These are phyloP conservation scores for Trematosphaeria pertusa DNA, from an alignment of 2,329 filamentous ascomycete species.

Conservation along the genomic window DNA sequence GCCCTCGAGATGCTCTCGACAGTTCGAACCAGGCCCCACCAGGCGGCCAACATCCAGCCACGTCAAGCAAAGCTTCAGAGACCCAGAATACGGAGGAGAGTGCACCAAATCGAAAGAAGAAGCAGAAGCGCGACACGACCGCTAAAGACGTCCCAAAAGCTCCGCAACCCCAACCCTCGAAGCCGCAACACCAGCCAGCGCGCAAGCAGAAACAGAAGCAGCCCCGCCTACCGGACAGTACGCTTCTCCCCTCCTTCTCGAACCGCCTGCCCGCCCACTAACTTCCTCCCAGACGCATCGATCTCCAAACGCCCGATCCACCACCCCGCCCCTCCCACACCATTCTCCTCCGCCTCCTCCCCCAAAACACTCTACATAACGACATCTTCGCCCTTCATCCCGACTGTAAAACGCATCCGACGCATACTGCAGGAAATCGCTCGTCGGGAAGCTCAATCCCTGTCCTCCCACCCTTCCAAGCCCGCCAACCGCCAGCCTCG, in stretches of 20 bases:
- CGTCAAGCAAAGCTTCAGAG: slow-evolving; percentile 15
- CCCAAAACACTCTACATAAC: slow-evolving; percentile 72
- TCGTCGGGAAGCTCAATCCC: slow-evolving; percentile 56
- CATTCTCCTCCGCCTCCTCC: slow-evolving; percentile 56
- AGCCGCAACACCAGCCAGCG: slow-evolving; percentile 5
- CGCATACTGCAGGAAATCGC: slow-evolving; percentile 66
- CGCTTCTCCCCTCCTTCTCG: slow-evolving; percentile 2
- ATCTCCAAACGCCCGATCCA: slow-evolving; percentile 65
- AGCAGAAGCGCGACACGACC: slow-evolving; percentile 5
- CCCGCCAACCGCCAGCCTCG: not conserved
- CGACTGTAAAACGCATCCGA: slow-evolving; percentile 69
- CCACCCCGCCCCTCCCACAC: slow-evolving; percentile 62
- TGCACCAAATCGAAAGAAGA: slow-evolving; percentile 3
- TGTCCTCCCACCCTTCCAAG: slow-evolving; percentile 8
- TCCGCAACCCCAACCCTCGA: not conserved
- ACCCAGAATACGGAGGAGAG: slow-evolving; percentile 1
- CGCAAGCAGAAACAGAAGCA: slow-evolving; percentile 19
- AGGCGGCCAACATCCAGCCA: slow-evolving; percentile 18
- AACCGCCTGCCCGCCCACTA: slow-evolving; percentile 4
- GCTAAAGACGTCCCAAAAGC: not conserved
- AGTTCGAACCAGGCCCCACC: slow-evolving; percentile 21
- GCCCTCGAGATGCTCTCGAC: slow-evolving; percentile 4
- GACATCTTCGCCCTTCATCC: slow-evolving; percentile 70
- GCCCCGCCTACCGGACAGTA: slow-evolving; percentile 32
- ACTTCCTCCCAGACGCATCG: slow-evolving; percentile 50